Evolutionary conservation across 1,139 yeast species (phyloP).

Genomic region (Suhomyces taliae): DNA sequence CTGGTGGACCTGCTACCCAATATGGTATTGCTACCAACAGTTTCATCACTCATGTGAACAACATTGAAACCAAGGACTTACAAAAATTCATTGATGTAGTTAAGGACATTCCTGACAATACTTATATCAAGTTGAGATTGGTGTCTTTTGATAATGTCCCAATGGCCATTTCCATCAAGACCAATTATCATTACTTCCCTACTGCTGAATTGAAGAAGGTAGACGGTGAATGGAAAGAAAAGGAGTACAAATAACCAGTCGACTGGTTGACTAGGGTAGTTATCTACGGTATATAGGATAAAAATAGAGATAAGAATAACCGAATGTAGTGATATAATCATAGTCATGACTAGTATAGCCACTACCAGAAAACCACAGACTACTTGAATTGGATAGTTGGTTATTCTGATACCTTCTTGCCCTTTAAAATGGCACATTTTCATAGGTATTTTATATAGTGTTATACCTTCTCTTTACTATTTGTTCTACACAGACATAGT

Average conservation of each 20-base stretch:
- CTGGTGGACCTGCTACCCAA: constrained; percentile 85
- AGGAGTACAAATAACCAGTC: constrained; percentile 22
- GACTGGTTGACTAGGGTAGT: not conserved
- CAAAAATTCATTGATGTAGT: constrained; percentile 65
- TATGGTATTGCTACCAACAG: constrained; percentile 79
- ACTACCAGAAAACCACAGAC: no score
- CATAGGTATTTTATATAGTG: no score
- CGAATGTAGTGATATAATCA: no score
- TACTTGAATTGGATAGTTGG: no score
- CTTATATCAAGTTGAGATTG: constrained; percentile 76
- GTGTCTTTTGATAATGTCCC: constrained; percentile 87
- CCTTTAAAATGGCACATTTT: no score
- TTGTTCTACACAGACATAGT: no score
- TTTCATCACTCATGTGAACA: constrained; percentile 88
- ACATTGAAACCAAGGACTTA: constrained; percentile 66
- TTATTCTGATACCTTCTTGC: no score
- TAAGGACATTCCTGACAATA: constrained; percentile 67
- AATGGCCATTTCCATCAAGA: constrained; percentile 79
- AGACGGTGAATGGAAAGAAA: constrained; percentile 53
- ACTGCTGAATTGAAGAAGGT: constrained; percentile 61
- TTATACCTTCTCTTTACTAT: no score
- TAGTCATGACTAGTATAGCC: no score
- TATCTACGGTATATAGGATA: no score
- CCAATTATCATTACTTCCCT: constrained; percentile 90
- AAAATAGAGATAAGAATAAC: no score